Evolutionary conservation across 441 rosid genomes (phyloP).

Genomic region (Adansonia rubrostipa): DNA sequence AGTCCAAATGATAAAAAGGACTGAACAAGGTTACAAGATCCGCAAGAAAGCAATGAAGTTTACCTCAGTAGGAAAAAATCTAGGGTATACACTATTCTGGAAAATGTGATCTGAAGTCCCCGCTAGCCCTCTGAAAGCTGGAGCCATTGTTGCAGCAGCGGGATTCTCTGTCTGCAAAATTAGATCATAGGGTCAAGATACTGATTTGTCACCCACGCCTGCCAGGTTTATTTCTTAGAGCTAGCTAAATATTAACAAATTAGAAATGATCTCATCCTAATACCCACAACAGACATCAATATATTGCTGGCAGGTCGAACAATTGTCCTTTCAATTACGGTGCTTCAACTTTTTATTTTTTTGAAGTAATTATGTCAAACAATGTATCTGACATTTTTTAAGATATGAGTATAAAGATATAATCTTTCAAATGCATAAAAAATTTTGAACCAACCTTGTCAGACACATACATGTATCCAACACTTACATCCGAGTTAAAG

Average conservation of each 20-base stretch:
- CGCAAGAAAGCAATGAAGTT: slow-evolving; percentile 24
- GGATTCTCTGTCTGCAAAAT: slow-evolving; percentile 55
- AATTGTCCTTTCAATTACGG: neutral
- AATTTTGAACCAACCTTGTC: no score
- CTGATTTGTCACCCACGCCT: neutral
- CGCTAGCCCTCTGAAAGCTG: slow-evolving; percentile 49
- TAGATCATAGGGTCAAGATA: slow-evolving; percentile 1
- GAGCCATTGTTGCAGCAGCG: slow-evolving; percentile 40
- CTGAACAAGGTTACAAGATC: slow-evolving; percentile 5
- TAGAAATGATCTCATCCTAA: neutral
- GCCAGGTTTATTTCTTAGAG: neutral
- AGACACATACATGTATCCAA: no score
- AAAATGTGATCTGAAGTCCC: slow-evolving; percentile 54
- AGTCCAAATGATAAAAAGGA: neutral
- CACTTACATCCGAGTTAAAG: no score
- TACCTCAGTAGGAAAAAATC: slow-evolving; percentile 61
- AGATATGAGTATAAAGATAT: no score
- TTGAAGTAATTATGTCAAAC: no score
- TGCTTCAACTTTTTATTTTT: no score
- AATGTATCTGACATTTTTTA: no score
- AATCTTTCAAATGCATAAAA: no score
- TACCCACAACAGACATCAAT: neutral
- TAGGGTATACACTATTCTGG: slow-evolving; percentile 55
- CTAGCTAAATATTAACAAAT: neutral
- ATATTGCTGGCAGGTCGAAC: neutral